phyloP scores from a whole-genome alignment of 2,329 filamentous ascomycete genomes.

The Macrophomina pseudophaseolina region DNA sequence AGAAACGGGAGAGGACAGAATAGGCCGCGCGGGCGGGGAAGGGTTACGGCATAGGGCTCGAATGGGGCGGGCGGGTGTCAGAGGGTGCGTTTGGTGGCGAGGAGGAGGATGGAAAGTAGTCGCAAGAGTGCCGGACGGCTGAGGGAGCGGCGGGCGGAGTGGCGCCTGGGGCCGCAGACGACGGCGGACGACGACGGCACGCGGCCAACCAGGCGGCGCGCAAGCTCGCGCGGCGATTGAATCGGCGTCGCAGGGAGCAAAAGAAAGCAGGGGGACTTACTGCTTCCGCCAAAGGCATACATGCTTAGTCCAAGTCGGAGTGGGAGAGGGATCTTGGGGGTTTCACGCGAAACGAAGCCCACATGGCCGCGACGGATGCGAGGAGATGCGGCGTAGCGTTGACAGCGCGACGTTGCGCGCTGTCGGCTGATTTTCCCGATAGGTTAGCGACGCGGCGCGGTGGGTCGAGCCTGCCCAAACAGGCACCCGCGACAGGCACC shows the following conservation, averaged over 20 bases:
- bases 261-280: conserved; percentile 34
- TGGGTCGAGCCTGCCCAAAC: not conserved
- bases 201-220: conserved; percentile 4
- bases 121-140: not conserved
- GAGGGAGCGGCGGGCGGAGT: not conserved
- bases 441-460: conserved; percentile 1
- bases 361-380: conserved; percentile 20
- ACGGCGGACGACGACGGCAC: not conserved
- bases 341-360: conserved; percentile 24
- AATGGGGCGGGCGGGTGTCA: conserved; percentile 9
- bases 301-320: conserved; percentile 30
- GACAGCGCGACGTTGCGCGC: conserved; percentile 13
- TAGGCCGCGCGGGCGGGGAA: not conserved
- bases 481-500: not conserved
- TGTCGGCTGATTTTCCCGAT: conserved; percentile 23
- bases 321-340: conserved; percentile 7
- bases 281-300: conserved; percentile 42
- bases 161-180: conserved; percentile 1
- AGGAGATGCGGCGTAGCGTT: conserved; percentile 17
- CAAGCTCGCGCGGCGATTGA: conserved; percentile 8
- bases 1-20: not conserved
- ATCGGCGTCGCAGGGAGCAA: conserved; percentile 1
- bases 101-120: not conserved
- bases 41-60: conserved; percentile 9
- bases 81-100: not conserved